phyloP scores from a whole-genome alignment of 2,329 filamentous ascomycete genomes.

The Fusarium sacchari region DNA sequence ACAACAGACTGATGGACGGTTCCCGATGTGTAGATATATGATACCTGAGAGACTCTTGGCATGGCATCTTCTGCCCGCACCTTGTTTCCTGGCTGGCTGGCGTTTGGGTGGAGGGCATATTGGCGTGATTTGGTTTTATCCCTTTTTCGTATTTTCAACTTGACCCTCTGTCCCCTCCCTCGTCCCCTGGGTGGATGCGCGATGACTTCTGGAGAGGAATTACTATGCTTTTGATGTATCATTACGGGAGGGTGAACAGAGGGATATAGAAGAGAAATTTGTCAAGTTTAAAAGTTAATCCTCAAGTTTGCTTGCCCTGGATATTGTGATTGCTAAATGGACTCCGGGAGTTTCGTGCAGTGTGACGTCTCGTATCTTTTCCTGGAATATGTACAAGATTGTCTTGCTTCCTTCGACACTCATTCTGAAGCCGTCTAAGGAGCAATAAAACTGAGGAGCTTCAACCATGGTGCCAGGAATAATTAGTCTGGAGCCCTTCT shows the following conservation, averaged over 20 bases:
- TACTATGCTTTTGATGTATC: constrained; percentile 23
- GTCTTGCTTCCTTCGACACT: not conserved
- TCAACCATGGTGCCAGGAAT: not conserved
- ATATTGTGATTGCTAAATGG: constrained; percentile 9
- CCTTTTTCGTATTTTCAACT: constrained; percentile 41
- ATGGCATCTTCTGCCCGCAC: constrained; percentile 43
- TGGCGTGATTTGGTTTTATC: constrained; percentile 48
- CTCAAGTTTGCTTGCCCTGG: constrained; percentile 2
- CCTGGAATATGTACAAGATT: not conserved
- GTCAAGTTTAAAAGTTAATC: constrained; percentile 38
- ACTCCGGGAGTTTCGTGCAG: not conserved
- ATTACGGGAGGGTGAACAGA: constrained; percentile 20
- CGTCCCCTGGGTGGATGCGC: constrained; percentile 12
- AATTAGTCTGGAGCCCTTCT: too few species aligned
- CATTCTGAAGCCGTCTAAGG: not conserved
- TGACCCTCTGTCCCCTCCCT: constrained; percentile 30
- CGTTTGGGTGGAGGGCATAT: constrained; percentile 49
- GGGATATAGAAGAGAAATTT: constrained; percentile 35
- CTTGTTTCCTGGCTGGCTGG: constrained; percentile 47
- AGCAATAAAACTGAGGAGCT: not conserved
- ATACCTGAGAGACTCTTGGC: constrained; percentile 50
- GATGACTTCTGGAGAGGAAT: constrained; percentile 17
- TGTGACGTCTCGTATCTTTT: not conserved
- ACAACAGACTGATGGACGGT: constrained; percentile 39
- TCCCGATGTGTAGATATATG: constrained; percentile 47